Evolutionary conservation across 2,329 filamentous ascomycete genomes (phyloP).

Genomic region (Sarocladium kiliense): DNA sequence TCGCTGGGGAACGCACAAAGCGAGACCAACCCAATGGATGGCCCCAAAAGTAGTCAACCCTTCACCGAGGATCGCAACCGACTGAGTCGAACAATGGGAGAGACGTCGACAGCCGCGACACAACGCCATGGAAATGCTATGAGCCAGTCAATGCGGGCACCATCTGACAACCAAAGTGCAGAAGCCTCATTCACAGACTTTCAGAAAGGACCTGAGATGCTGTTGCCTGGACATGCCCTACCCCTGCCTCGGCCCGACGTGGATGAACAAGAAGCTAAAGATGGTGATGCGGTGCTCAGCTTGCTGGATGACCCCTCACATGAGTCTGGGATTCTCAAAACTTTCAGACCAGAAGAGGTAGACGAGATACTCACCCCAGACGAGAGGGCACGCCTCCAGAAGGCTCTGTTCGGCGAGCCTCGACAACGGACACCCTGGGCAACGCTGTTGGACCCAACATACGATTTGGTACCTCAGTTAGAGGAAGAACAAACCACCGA

Average conservation of each 20-base stretch:
- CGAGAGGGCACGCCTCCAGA: constrained; percentile 27
- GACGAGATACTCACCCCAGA: constrained; percentile 21
- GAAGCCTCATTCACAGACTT: background rate
- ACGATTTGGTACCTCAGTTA: constrained; percentile 31
- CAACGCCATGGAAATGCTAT: background rate
- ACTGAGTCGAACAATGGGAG: background rate
- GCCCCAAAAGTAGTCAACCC: background rate
- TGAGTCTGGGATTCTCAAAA: background rate
- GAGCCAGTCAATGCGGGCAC: background rate
- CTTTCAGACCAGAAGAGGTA: constrained; percentile 16
- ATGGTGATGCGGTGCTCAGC: constrained; percentile 15
- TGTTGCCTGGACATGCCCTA: background rate
- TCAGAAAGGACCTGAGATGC: background rate
- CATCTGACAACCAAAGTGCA: background rate
- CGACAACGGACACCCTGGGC: constrained; percentile 30
- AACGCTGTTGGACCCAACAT: constrained; percentile 45
- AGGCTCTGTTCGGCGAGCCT: constrained; percentile 29
- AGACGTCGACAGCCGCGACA: background rate
- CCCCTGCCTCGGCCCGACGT: background rate
- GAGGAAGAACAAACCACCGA: constrained; percentile 14
- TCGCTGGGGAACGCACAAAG: background rate
- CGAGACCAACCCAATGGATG: background rate
- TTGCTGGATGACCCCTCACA: constrained; percentile 11
- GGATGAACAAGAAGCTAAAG: background rate
- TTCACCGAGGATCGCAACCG: background rate